Evolutionary conservation across 2,329 filamentous ascomycete genomes (phyloP).

Genomic region (Apiospora arundinis): DNA sequence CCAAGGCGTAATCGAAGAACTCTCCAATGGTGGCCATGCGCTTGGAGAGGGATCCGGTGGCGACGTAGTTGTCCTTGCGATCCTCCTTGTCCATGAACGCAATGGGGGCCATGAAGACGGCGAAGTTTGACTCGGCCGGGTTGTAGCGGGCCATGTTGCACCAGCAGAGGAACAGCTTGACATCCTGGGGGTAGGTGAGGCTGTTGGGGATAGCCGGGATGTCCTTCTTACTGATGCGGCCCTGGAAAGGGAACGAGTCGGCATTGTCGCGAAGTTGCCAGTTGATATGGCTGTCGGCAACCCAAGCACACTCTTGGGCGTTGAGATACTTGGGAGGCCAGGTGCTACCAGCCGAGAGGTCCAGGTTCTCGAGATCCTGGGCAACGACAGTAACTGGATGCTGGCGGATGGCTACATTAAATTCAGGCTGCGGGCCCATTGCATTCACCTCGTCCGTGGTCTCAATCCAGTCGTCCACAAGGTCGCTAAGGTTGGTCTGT

Average conservation of each 20-base stretch:
- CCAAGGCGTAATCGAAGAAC: conserved; percentile 8
- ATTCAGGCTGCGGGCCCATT: not conserved
- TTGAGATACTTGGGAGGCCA: not conserved
- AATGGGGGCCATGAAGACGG: not conserved
- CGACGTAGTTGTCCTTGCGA: not conserved
- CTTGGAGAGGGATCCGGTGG: not conserved
- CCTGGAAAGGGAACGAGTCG: not conserved
- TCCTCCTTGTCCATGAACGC: not conserved
- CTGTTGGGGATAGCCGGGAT: not conserved
- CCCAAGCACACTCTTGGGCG: not conserved
- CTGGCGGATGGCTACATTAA: not conserved
- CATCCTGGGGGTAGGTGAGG: not conserved
- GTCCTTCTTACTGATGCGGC: not conserved
- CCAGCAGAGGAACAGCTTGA: not conserved
- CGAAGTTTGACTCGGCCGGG: not conserved
- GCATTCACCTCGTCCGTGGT: not conserved
- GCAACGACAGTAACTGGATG: not conserved
- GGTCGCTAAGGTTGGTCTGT: not conserved
- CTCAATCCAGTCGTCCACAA: not conserved
- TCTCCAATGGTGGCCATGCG: not conserved
- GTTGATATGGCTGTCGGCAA: not conserved
- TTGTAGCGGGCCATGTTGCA: not conserved
- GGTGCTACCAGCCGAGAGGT: not conserved
- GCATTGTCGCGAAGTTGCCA: not conserved
- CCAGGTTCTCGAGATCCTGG: not conserved